Evolutionary conservation across 2,329 filamentous ascomycete species (phyloP).

Genomic region (Curvularia verruculosa): DNA sequence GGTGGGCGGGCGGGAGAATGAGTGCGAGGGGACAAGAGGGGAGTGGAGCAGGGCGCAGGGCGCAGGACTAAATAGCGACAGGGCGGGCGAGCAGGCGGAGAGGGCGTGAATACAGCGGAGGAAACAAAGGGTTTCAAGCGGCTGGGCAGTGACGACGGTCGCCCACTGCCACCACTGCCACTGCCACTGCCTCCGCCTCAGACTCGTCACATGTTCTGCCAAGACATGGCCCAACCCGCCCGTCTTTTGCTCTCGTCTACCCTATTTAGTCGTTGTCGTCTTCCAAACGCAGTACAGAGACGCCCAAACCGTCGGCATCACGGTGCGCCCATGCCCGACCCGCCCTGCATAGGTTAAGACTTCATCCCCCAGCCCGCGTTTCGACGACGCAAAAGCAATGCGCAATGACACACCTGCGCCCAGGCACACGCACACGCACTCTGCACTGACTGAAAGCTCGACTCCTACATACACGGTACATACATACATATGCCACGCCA

Average conservation of each 20-base stretch:
- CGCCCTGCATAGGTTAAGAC: slow-evolving; percentile 5
- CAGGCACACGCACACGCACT: too few relatives aligned
- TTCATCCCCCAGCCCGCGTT: slow-evolving; percentile 2
- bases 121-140: slow-evolving; percentile 6
- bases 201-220: slow-evolving; percentile 11
- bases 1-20: not conserved
- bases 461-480: too few relatives aligned
- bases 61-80: not conserved
- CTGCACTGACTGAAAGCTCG: too few relatives aligned
- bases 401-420: not conserved
- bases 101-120: too few relatives aligned
- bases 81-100: not conserved
- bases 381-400: slow-evolving; percentile 4
- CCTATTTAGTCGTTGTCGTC: not conserved
- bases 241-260: not conserved
- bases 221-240: not conserved
- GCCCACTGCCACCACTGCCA: not conserved
- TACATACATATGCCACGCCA: too few relatives aligned
- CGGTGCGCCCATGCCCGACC: slow-evolving; percentile 11
- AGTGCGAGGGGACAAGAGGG: not conserved
- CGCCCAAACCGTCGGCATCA: slow-evolving; percentile 8
- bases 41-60: not conserved
- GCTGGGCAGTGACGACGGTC: slow-evolving; percentile 10
- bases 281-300: too few relatives aligned
- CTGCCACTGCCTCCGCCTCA: slow-evolving; percentile 3